Evolutionary conservation across 352 stramenopile genomes (phyloP).

Genomic region (Albugo laibachii): DNA sequence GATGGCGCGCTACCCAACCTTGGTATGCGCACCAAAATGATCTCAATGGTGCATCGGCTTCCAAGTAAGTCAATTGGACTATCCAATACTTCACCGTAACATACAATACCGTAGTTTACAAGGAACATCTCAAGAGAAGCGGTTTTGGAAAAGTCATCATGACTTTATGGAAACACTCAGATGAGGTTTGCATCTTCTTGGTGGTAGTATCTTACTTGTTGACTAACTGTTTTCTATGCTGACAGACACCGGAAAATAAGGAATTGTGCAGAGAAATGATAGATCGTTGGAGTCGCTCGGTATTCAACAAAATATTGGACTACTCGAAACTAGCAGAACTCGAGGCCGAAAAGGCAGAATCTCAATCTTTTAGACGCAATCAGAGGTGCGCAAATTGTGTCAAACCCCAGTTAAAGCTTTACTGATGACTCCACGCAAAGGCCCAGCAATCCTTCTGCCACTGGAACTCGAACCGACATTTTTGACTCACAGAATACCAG

Average conservation of each 20-base stretch:
- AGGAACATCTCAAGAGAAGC: constrained; percentile 77
- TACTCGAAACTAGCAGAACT: constrained; percentile 72
- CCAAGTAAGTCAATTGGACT: constrained; percentile 18
- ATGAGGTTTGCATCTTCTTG: constrained; percentile 24
- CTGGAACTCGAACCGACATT: neutral
- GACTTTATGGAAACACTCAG: constrained; percentile 71
- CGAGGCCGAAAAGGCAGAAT: constrained; percentile 71
- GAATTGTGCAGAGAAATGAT: constrained; percentile 67
- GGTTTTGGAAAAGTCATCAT: constrained; percentile 80
- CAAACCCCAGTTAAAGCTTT: neutral
- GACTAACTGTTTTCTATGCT: neutral
- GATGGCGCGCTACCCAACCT: constrained; percentile 61
- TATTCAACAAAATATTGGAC: constrained; percentile 79
- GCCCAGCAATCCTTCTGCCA: neutral
- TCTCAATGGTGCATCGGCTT: constrained; percentile 59
- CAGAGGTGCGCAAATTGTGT: constrained; percentile 15
- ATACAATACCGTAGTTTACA: constrained; percentile 29
- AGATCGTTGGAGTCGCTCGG: constrained; percentile 70
- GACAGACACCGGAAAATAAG: constrained; percentile 68
- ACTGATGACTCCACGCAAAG: neutral
- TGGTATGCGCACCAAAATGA: constrained; percentile 70
- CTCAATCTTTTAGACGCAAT: constrained; percentile 41
- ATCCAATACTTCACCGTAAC: neutral
- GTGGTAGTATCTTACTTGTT: neutral
- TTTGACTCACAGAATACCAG: constrained; percentile 9